These are phyloP conservation scores for Didymosphaeria variabile DNA, from an alignment of 2,329 filamentous ascomycete genomes.

Conservation along the genomic window DNA sequence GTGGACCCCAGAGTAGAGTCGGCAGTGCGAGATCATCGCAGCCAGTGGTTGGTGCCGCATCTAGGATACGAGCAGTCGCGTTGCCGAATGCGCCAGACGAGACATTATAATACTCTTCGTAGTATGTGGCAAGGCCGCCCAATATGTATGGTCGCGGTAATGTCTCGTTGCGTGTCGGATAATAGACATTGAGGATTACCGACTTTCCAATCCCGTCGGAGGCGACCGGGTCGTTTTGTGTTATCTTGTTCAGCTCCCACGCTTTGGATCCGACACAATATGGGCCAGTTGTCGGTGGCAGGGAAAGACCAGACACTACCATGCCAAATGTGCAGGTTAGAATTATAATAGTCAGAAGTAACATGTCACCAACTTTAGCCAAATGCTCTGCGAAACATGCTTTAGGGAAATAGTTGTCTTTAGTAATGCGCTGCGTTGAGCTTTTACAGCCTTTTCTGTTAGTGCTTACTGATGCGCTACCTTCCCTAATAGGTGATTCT, in stretches of 20 bases:
- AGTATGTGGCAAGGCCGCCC: conserved; percentile 11
- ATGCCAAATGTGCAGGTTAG: background rate
- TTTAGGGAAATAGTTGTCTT: background rate
- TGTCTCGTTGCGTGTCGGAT: background rate
- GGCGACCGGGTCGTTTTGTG: background rate
- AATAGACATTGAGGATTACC: background rate
- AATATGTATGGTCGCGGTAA: conserved; percentile 13
- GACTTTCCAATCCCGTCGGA: background rate
- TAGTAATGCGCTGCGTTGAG: background rate
- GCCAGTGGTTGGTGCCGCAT: conserved; percentile 1
- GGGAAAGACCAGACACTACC: background rate
- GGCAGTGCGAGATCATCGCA: conserved; percentile 12
- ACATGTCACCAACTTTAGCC: background rate
- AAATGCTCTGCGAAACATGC: background rate
- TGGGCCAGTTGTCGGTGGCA: background rate
- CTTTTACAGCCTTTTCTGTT: background rate
- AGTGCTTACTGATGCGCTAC: background rate
- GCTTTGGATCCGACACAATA: background rate
- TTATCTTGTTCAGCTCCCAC: background rate
- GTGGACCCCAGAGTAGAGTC: conserved; percentile 24
- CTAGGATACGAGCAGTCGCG: conserved; percentile 5
- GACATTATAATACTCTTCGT: conserved; percentile 15
- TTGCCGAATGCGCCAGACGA: conserved; percentile 11
- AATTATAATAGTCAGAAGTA: background rate
- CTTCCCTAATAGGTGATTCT: background rate